Conservation (phyloP, 257 asterid species). For the Schizonepeta tenuifolia region DNA sequence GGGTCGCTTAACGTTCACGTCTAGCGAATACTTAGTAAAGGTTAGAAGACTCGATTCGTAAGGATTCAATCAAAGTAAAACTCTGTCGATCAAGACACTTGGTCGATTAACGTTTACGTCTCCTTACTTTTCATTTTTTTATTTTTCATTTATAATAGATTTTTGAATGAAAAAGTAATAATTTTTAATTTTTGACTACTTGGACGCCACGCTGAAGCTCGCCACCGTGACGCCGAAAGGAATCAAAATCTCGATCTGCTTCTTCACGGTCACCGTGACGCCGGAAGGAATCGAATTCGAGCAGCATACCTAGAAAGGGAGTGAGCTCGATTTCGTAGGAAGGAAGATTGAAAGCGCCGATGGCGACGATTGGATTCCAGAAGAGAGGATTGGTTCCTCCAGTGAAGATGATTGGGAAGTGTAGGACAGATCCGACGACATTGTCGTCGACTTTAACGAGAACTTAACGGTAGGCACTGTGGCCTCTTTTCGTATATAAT, state of each 20-base stretch:
- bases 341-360: constrained; percentile 88
- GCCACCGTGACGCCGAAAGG: constrained; percentile 32
- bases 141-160: no score
- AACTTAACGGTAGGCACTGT: constrained; percentile 81
- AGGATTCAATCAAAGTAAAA: no score
- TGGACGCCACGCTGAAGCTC: constrained; percentile 27
- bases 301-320: constrained; percentile 62
- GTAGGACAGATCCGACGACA: constrained; percentile 71
- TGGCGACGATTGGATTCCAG: constrained; percentile 88
- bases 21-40: no score
- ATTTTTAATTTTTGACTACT: no score
- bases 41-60: no score
- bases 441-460: constrained; percentile 60
- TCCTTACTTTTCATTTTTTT: no score
- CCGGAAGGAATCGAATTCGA: constrained; percentile 83
- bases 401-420: constrained; percentile 76
- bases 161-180: no score
- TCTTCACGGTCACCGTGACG: constrained; percentile 45
- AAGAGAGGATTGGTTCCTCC: constrained; percentile 86
- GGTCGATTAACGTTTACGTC: no score
- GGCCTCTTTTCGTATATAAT: constrained; percentile 52
- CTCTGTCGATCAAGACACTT: no score
- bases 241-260: constrained; percentile 38
- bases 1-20: no score
- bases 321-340: constrained; percentile 75